Evolutionary conservation across 345 rosid species (phyloP).

Genomic region (Melaleuca alternifolia): DNA sequence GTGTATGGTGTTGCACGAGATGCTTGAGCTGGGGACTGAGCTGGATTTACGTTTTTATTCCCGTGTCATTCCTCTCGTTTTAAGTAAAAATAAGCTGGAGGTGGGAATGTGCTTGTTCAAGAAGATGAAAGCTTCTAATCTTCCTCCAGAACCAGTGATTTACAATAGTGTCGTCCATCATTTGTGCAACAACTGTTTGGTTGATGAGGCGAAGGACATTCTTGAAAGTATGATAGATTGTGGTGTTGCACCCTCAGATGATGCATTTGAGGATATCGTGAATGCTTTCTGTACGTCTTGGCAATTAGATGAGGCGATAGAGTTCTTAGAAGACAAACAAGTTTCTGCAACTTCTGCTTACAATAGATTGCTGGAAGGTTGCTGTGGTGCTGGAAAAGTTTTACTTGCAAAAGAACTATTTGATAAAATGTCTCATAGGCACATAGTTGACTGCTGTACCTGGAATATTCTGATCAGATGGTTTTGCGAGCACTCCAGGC

Average conservation of each 20-base stretch:
- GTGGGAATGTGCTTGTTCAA: conserved; percentile 24
- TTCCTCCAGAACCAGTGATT: conserved; percentile 14
- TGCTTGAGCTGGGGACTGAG: conserved; percentile 18
- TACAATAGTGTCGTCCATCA: conserved; percentile 19
- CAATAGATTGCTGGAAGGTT: conserved; percentile 36
- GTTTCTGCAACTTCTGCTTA: conserved; percentile 19
- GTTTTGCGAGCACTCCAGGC: conserved; percentile 24
- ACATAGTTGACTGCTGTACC: conserved; percentile 29
- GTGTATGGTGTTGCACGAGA: conserved; percentile 20
- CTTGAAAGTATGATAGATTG: conserved; percentile 29
- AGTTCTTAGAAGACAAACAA: conserved; percentile 30
- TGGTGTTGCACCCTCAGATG: conserved; percentile 6
- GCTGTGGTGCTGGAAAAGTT: conserved; percentile 26
- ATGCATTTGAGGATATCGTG: conserved; percentile 24
- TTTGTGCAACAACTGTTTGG: conserved; percentile 24
- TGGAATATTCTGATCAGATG: conserved; percentile 44
- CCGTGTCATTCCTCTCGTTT: conserved; percentile 24
- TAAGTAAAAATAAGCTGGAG: conserved; percentile 24
- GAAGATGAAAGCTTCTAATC: conserved; percentile 27
- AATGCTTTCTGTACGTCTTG: conserved; percentile 23
- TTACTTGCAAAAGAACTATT: conserved; percentile 22
- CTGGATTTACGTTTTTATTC: conserved; percentile 23
- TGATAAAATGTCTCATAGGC: conserved; percentile 23
- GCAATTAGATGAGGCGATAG: conserved; percentile 16
- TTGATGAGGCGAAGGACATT: conserved; percentile 26